Evolutionary conservation across 2,329 filamentous ascomycete species (phyloP).

Genomic region (Beauveria sp.): DNA sequence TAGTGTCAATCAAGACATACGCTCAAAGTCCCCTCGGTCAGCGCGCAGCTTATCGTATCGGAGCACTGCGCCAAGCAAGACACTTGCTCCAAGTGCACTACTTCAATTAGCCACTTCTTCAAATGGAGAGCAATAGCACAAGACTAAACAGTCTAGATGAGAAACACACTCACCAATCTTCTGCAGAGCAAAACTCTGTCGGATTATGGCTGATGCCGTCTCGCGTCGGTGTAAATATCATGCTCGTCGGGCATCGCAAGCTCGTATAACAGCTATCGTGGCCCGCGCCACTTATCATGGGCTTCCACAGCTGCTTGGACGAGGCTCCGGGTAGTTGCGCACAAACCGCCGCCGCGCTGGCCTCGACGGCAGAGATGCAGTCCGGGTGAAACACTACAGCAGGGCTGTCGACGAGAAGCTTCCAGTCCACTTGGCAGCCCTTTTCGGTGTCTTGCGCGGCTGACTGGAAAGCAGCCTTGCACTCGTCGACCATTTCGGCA

Average conservation of each 20-base stretch:
- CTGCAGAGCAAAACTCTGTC: conserved; percentile 26
- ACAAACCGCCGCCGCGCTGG: conserved; percentile 47
- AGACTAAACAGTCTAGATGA: neutral
- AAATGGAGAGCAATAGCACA: neutral
- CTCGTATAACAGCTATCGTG: conserved; percentile 31
- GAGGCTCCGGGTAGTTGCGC: conserved; percentile 27
- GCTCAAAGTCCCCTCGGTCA: neutral
- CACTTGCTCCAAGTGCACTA: conserved; percentile 20
- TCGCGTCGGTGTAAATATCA: conserved; percentile 31
- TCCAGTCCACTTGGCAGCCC: conserved; percentile 49
- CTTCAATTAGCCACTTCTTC: neutral
- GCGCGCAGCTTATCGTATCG: conserved; percentile 14
- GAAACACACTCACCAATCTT: conserved; percentile 22
- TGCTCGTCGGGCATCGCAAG: conserved; percentile 26
- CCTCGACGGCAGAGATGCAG: conserved; percentile 56
- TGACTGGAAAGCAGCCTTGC: conserved; percentile 32
- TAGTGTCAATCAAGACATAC: neutral
- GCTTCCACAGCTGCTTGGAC: conserved; percentile 21
- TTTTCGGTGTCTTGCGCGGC: conserved; percentile 54
- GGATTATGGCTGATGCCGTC: conserved; percentile 31
- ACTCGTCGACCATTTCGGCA: conserved; percentile 30
- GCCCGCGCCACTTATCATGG: conserved; percentile 30
- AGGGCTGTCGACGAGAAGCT: conserved; percentile 48
- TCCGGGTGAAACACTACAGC: conserved; percentile 57
- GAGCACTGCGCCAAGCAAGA: conserved; percentile 19